These are phyloP conservation scores for Nannizzia gypsea DNA, from an alignment of 2,329 filamentous ascomycete species.

Conservation along the genomic window DNA sequence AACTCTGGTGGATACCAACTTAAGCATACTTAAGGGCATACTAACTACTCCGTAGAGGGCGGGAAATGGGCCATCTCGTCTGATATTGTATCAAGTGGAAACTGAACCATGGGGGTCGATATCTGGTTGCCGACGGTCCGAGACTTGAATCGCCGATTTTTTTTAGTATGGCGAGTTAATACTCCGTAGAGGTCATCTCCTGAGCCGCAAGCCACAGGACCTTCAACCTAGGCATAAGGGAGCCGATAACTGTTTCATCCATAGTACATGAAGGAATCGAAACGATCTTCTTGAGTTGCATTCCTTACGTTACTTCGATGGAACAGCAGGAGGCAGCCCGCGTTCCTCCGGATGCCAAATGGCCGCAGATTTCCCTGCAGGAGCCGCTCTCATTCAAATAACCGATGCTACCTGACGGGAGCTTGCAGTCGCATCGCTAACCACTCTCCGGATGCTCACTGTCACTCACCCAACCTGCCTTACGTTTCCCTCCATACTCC, in stretches of 20 bases:
- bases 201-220: neutral
- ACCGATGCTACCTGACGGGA: neutral
- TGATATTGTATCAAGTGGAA: neutral
- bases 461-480: too few species aligned
- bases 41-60: neutral
- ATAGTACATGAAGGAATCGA: neutral
- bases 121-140: neutral
- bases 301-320: neutral
- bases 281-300: neutral
- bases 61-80: neutral
- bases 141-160: neutral
- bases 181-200: neutral
- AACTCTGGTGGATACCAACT: neutral
- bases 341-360: neutral
- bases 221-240: neutral
- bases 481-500: too few species aligned
- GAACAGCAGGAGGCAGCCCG: neutral
- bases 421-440: neutral
- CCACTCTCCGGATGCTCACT: neutral
- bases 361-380: neutral
- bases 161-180: neutral
- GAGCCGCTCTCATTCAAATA: neutral
- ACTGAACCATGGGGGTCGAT: neutral
- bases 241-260: slow-evolving; percentile 1
- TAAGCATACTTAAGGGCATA: neutral